A percentile compares a stretch with the other conserved stretches of the same genome.
Conservation (phyloP, 192 early-diverging fungal species). For the Funneliformis mosseae region DNA sequence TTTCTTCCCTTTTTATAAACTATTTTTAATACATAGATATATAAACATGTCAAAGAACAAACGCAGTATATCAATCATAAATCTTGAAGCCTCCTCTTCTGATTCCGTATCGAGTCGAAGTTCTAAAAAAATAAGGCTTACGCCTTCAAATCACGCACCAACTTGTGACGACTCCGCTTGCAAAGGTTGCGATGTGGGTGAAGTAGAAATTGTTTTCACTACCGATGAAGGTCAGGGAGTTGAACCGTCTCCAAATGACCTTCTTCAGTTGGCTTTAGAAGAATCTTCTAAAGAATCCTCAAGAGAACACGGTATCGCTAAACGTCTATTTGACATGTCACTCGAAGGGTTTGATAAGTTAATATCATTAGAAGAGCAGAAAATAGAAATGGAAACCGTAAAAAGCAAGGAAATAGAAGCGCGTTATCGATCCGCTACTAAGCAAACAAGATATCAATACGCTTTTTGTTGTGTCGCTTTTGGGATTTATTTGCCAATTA, state of each 20-base stretch:
- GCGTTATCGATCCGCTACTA: background rate
- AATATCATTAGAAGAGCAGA: conserved; percentile 35
- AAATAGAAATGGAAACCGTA: background rate
- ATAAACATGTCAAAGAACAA: background rate
- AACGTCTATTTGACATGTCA: conserved; percentile 53
- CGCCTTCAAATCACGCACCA: conserved; percentile 35
- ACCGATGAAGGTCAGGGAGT: background rate
- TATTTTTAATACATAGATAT: no score
- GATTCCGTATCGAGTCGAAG: background rate
- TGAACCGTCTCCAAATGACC: conserved; percentile 37
- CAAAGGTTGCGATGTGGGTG: conserved; percentile 57
- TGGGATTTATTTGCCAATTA: conserved; percentile 11
- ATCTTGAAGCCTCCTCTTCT: background rate
- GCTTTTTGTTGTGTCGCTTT: conserved; percentile 14
- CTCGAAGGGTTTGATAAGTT: conserved; percentile 45
- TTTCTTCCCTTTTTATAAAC: background rate
- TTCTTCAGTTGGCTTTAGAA: conserved; percentile 55
- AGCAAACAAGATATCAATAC: conserved; percentile 12
- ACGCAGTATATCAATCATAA: background rate
- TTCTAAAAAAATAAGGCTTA: background rate
- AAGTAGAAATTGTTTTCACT: conserved; percentile 50
- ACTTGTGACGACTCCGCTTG: conserved; percentile 55
- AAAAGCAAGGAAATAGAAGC: conserved; percentile 2
- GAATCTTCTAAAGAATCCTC: conserved; percentile 37
- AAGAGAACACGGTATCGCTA: conserved; percentile 35